Base-by-base conservation (phyloP, 225 moss, liverwort and hornwort genomes). In the Physcomitrium patens region DNA sequence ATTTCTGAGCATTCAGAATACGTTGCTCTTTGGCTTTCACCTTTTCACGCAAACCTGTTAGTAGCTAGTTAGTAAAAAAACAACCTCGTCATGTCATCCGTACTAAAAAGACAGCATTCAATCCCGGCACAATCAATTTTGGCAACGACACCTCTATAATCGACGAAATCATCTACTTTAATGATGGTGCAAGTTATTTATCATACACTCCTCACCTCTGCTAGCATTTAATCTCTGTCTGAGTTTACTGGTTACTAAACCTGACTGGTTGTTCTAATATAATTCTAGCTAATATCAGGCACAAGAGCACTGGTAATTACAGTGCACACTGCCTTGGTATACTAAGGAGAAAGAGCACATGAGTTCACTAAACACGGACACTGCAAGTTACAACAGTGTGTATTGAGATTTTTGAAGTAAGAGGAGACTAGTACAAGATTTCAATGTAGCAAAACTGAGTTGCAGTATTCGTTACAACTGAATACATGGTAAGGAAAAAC, bases 11-110 rank as follows among this genome's bases (percentile, higher is more conserved):
- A 70, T 66, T 60, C 2, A 83, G 48, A 31, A 83, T 71, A 14
- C 65, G 75, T 80, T 83, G 72, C 72, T 86, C 80, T 77, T 81
- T 75, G 9, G 75, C 76, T 65, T 78, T 83, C 72, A 86, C 77
- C 65, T 78, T 80, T n/a, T 80, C 86, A 49, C 80, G 80, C 75
- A 83, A 55, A 76, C 78, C 83, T 80, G 68, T 63, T 74, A 31
- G 55, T 63, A 53, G n/a, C 45, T 49, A 10, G 26, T 68, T 24
- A 49, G 17, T 9, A 31, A 65, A 16, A n/a, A 27, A 9, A 65
- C 23, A 26, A 45, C 12, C 43, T 60, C 67, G 52, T 51, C 16
- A 28, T 15, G 15, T 49, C 48, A 15, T 11, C 12, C 48, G 0
- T 12, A 3, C 48, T 3, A 49, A 15, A 49, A 49, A 37, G 31